phyloP scores from a whole-genome alignment of 345 rosid genomes.

The Eucalyptus rudis region DNA sequence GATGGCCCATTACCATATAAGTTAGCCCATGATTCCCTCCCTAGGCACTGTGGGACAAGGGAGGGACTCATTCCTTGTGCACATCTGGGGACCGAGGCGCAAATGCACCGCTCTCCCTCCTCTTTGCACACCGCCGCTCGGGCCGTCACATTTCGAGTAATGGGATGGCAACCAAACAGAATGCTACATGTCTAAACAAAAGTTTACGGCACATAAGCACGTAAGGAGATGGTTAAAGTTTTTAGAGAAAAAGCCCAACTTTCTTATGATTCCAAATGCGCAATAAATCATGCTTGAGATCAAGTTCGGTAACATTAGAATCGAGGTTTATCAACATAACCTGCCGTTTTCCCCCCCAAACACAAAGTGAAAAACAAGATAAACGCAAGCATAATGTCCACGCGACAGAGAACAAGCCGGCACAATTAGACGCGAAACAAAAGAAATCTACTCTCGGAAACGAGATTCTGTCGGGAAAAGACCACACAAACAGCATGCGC shows the following conservation, averaged over 20 bases:
- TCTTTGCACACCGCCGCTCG: no score
- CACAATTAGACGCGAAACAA: not conserved
- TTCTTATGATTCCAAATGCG: not conserved
- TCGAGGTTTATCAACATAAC: not conserved
- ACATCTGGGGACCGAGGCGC: no score
- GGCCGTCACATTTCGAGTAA: not conserved
- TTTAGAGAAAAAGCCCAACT: not conserved
- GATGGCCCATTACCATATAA: no score
- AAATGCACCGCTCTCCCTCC: no score
- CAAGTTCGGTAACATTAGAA: not conserved
- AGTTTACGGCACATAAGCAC: not conserved
- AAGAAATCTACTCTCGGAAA: not conserved
- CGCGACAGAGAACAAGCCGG: not conserved
- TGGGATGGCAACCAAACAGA: not conserved
- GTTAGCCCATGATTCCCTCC: no score
- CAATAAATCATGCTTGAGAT: not conserved
- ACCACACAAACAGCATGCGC: not conserved
- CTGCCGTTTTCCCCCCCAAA: not conserved
- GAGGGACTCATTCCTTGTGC: no score
- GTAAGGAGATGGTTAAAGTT: not conserved
- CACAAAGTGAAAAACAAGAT: not conserved
- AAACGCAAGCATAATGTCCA: not conserved
- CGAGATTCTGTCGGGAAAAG: not conserved
- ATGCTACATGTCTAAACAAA: not conserved
- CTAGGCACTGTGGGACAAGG: no score